Conservation (phyloP, 306 rosid genomes). For the Alnus rubra region DNA sequence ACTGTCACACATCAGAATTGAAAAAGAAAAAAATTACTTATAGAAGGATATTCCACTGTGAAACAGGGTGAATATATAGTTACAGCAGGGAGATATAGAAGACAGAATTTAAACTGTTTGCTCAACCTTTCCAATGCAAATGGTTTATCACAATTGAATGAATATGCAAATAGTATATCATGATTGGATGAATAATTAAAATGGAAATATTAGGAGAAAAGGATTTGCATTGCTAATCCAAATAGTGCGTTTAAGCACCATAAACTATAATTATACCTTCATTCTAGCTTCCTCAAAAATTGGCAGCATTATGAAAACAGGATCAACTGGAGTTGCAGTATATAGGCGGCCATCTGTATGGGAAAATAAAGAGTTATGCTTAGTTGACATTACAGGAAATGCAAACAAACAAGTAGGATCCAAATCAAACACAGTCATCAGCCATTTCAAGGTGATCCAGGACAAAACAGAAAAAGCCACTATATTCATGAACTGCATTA, state of each 20-base stretch:
- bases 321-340: slow-evolving; percentile 82
- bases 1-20: background rate
- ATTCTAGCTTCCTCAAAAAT: slow-evolving; percentile 87
- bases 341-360: slow-evolving; percentile 76
- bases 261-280: slow-evolving; percentile 52
- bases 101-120: background rate
- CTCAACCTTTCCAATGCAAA: background rate
- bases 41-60: background rate
- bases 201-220: slow-evolving; percentile 9
- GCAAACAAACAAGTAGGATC: background rate
- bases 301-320: slow-evolving; percentile 82
- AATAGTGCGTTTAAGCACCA: background rate
- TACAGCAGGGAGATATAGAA: background rate
- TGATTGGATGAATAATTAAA: background rate
- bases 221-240: slow-evolving; percentile 7
- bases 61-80: background rate
- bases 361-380: background rate
- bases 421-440: background rate
- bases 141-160: background rate
- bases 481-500: background rate
- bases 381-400: background rate
- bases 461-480: background rate
- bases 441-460: background rate
- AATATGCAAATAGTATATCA: background rate
- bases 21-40: background rate